These are phyloP conservation scores for Platanthera guangdongensis DNA, from an alignment of 106 monocot species.

Conservation along the genomic window DNA sequence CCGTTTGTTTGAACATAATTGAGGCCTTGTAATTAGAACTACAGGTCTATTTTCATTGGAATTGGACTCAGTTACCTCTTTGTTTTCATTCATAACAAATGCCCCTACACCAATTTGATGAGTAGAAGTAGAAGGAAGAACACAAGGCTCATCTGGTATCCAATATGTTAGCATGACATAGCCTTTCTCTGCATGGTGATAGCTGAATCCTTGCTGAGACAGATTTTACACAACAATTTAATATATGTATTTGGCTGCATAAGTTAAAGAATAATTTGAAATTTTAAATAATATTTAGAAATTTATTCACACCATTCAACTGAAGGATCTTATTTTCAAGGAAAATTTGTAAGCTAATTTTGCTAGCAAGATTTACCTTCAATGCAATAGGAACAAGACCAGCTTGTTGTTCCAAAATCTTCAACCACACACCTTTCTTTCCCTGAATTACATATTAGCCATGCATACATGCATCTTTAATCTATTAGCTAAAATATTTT, in stretches of 20 bases:
- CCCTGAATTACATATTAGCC: slow-evolving; percentile 27
- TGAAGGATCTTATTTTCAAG: background rate
- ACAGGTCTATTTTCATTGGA: background rate
- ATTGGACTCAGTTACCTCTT: slow-evolving; percentile 37
- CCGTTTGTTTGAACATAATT: too few relatives aligned
- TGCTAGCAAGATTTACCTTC: slow-evolving; percentile 27
- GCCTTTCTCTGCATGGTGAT: slow-evolving; percentile 78
- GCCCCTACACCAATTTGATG: slow-evolving; percentile 81
- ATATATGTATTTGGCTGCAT: background rate
- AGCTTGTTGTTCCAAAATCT: slow-evolving; percentile 55
- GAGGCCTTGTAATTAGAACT: background rate
- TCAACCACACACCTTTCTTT: slow-evolving; percentile 77
- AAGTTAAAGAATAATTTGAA: background rate
- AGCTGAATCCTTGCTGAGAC: slow-evolving; percentile 65
- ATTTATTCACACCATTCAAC: background rate
- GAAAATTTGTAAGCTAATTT: background rate
- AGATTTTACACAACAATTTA: background rate
- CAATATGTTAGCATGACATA: slow-evolving; percentile 79
- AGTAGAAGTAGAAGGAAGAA: slow-evolving; percentile 63
- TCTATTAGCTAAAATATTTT: background rate
- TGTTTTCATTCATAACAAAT: slow-evolving; percentile 74
- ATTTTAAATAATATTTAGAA: background rate
- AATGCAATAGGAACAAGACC: slow-evolving; percentile 75
- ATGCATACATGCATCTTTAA: background rate
- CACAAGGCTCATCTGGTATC: slow-evolving; percentile 60